Base-by-base conservation (phyloP, 2,329 filamentous ascomycete species). In the Pyrenophora tritici-repentis region DNA sequence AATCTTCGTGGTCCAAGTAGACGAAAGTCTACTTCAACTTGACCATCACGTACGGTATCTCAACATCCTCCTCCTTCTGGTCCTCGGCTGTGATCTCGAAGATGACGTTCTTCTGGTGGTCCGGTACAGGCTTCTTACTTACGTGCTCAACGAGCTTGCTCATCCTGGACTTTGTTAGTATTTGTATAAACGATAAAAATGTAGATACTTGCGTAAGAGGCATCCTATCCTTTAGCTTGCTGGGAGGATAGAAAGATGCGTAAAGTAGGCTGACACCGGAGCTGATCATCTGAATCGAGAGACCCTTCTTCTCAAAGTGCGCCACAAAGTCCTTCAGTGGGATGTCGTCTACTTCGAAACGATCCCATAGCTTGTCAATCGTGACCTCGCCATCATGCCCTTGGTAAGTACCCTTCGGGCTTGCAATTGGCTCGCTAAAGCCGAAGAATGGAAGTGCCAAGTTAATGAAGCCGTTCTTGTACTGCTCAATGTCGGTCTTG, bases 391-490 rank as follows among this genome's bases (percentile, higher is more conserved):
- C 89, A 35, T 89, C 77, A 44, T 87, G 87, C 17, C 91, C 89
- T 70, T 86, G 79, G 78, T 97, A 99, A 66, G 85, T 90, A 59
- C 93, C 90, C 83, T 97, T 97, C 24, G 92, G 91, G 63, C 91
- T 96, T 4, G 87, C 86, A 65, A 99, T 95, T 2, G 94, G 94
- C 77, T 99, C 94, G 68, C 91, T 96, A 83, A 99, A 99, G 33
- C 93, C 93, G 65, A 99, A 96, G 83, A 99, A 97, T 1, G 94
- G 94, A 58, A 99, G 79, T 1, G 94, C 94, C 62, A 99, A 78
- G 78, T 99, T 99, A 77, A 97, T 83, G 75, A 99, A 99, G 13
- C 94, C 94, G 71, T 99, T 99, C 84, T 97, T 97, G 86, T 95
- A 99, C 76, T 97, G 90, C 78, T 97, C 94, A 59, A 97, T 88